Evolutionary conservation across 2,329 filamentous ascomycete genomes (phyloP), one percentile per base, ranked within the genome.

Genomic region (Penicillium sp.): DNA sequence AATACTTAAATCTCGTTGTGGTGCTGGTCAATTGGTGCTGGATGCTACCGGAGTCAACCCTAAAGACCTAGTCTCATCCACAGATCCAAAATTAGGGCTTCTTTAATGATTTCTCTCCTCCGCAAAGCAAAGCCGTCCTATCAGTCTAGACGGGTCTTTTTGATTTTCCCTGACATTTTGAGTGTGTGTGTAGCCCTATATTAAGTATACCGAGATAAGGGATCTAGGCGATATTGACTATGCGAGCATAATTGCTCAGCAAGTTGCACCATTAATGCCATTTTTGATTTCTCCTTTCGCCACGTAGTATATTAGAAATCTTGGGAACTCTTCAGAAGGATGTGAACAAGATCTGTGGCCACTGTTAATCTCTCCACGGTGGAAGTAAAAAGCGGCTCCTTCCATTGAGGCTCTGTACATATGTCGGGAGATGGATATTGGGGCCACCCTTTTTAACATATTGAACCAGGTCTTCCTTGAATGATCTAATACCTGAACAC

Each of bases 291-390:
- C 22, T 22, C 22, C 22, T 22, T 11, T 30, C 28, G 10, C 28
- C 28, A 30, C 28, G 0, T 30, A 11, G 28, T 11, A 30, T 30
- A 30, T 30, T 9, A 11, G 28, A 30, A 30, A 30, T 30, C 10
- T 30, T 30, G 28, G 10, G 28, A 28, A 58, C 43, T 57, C 63
- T 33, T 61, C 50, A 35, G 62, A 65, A 12, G 58, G 62, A 35
- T 60, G 14, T 58, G 5, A 49, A 61, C 65, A 6, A 62, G 41
- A 60, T 65, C 59, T 17, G 58, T 60, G 41, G 58, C 49, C 37
- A 63, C 38, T 0, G 59, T 37, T 35, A 58, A 10, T 63, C 59
- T 53, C 50, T 61, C 59, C 58, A 65, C n/a, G 58, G 58, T 35
- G 55, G 62, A 17, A 63, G 62, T 44, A 51, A 63, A 37, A 61